These are phyloP conservation scores for Backusella morwellensis DNA, from an alignment of 192 early-diverging fungal genomes.

Conservation along the genomic window DNA sequence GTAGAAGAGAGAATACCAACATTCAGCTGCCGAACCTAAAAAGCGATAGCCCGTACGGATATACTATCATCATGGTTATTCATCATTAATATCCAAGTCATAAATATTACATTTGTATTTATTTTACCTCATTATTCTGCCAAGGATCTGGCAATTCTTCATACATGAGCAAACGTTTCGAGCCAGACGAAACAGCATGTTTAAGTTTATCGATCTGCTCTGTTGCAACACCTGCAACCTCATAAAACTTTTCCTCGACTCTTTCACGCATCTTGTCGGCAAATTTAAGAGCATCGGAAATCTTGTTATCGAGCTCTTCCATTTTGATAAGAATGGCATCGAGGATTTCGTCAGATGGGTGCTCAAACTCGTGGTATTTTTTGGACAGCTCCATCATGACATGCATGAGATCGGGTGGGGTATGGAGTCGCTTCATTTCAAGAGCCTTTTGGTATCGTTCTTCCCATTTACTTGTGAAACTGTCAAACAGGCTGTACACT, in stretches of 20 bases:
- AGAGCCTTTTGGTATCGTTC: neutral
- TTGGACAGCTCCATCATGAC: constrained; percentile 43
- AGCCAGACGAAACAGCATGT: constrained; percentile 44
- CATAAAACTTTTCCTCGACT: constrained; percentile 28
- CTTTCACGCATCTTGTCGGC: constrained; percentile 25
- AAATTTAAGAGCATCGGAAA: constrained; percentile 21
- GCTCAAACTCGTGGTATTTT: constrained; percentile 47
- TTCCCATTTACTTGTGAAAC: constrained; percentile 20
- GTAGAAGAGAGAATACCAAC: constrained; percentile 59
- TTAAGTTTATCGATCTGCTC: constrained; percentile 44
- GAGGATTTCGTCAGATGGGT: constrained; percentile 30
- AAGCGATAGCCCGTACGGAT: constrained; percentile 54
- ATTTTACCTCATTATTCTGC: constrained; percentile 47
- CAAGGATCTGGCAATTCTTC: constrained; percentile 58
- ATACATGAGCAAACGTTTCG: constrained; percentile 51
- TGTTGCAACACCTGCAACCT: constrained; percentile 24
- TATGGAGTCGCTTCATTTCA: constrained; percentile 18
- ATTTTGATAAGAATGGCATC: constrained; percentile 30
- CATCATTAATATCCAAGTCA: neutral
- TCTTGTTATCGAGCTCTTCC: constrained; percentile 34
- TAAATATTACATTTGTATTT: neutral
- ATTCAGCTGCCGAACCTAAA: constrained; percentile 47
- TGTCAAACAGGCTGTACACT: constrained; percentile 22
- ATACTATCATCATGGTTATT: constrained; percentile 13
- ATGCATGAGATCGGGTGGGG: constrained; percentile 40